Conservation (phyloP, 1,284 basidiomycete genomes). For the Anthracocystis walkeri region DNA sequence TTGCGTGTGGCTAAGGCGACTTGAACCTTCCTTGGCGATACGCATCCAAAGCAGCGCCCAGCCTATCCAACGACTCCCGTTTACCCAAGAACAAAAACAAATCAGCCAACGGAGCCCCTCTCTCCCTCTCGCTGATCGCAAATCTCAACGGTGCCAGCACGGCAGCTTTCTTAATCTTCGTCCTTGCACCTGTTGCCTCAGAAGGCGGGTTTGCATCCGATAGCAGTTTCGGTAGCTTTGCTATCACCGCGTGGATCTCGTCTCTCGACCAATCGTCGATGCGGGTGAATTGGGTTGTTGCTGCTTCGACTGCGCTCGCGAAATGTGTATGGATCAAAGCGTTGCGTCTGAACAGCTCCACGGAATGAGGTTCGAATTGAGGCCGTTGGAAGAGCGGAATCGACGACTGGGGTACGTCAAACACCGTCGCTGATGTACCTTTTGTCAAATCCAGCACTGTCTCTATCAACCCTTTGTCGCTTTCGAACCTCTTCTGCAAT, state of each 20-base stretch:
- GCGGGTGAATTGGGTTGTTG: background rate
- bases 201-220: slow-evolving; percentile 7
- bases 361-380: background rate
- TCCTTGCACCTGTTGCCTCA: slow-evolving; percentile 7
- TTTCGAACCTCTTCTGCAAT: background rate
- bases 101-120: slow-evolving; percentile 44
- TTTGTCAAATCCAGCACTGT: slow-evolving; percentile 24
- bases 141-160: slow-evolving; percentile 46
- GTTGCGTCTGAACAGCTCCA: slow-evolving; percentile 15
- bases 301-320: slow-evolving; percentile 6
- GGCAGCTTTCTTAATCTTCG: slow-evolving; percentile 40
- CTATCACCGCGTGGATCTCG: slow-evolving; percentile 24
- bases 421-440: slow-evolving; percentile 30
- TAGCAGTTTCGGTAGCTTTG: slow-evolving; percentile 20
- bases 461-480: slow-evolving; percentile 7
- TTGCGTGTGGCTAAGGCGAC: background rate
- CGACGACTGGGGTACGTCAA: slow-evolving; percentile 31
- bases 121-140: slow-evolving; percentile 29
- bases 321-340: slow-evolving; percentile 28
- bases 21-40: background rate
- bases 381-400: slow-evolving; percentile 25
- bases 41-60: slow-evolving; percentile 19
- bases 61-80: slow-evolving; percentile 9
- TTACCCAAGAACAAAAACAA: slow-evolving; percentile 38
- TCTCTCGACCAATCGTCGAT: slow-evolving; percentile 25